Base-by-base conservation (phyloP, 1,284 basidiomycete genomes). In the Apiotrichum sp. region DNA sequence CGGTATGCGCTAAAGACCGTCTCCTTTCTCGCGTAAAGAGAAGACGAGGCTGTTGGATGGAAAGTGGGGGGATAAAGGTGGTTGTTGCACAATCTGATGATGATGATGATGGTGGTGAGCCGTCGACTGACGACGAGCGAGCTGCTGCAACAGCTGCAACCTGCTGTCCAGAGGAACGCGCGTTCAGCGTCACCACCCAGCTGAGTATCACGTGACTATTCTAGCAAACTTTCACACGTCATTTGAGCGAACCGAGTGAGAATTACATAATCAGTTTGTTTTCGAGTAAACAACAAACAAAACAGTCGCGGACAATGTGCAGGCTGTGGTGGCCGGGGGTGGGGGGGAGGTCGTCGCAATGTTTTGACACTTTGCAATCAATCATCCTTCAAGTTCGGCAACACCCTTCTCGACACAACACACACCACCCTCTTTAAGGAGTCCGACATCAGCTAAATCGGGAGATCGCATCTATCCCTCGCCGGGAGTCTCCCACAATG, bases 401-500 rank as follows among this genome's bases (percentile, higher is more conserved):
- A 47, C 31, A 14, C 41, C 29, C 29, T 29, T 29, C 29, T 29
- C 29, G 29, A 29, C 29, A 29, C 29, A 29, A 29, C 29, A 16
- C 34, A 29, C 38, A 14, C 16, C n/a, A 22, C 36, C 39, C 35
- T 31, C 35, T 31, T 7, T 3, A 38, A 38, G 36, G 13, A 38
- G 13, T 13, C 36, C 36, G 36, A 8, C 36, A 38, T 38, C 36
- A 13, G 13, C 36, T 29, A 29, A 29, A 29, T 38, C 4, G 40
- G 41, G 39, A 46, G 41, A 42, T 6, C 32, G 16, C 32, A 8
- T 32, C 4, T 35, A 34, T 22, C 47, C 36, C 47, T 38, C 36
- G 29, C 35, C 6, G 48, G 48, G 34, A 22, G 2, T 16, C 16
- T 6, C 41, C 47, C 51, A 46, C 48, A 55, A 62, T 62, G 61